phyloP scores from a whole-genome alignment of 768 basidiomycete genomes.

The Pholiota molesta region DNA sequence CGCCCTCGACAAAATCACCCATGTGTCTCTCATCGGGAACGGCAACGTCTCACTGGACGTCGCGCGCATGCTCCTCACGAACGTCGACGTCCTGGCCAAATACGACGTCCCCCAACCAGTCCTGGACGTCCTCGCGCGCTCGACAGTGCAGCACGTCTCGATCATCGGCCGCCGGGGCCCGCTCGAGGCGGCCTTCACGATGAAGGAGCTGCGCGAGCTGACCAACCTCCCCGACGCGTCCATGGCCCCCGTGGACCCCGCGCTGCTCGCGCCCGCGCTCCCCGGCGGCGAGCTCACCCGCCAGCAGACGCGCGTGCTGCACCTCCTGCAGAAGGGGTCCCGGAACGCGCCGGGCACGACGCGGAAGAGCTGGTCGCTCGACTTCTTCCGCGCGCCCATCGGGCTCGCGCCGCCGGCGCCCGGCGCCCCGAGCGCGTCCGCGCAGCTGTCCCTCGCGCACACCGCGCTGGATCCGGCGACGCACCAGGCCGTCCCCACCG shows the following conservation, averaged over 20 bases:
- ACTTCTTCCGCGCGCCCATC: conserved; percentile 79
- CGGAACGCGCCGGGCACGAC: conserved; percentile 50
- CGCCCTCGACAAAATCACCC: conserved; percentile 65
- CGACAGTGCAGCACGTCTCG: conserved; percentile 72
- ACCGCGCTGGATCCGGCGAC: conserved; percentile 56
- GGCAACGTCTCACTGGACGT: conserved; percentile 96
- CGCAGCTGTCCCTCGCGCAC: conserved; percentile 58
- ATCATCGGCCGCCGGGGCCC: conserved; percentile 89
- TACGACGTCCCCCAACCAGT: conserved; percentile 84
- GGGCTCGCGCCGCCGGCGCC: conserved; percentile 36
- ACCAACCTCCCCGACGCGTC: conserved; percentile 62
- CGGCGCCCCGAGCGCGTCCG: too few relatives aligned
- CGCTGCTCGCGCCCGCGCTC: conserved; percentile 35
- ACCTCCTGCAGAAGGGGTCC: conserved; percentile 70
- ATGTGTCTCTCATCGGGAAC: conserved; percentile 88
- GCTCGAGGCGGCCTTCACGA: conserved; percentile 86
- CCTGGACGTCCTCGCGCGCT: conserved; percentile 63
- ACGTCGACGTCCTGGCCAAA: conserved; percentile 57
- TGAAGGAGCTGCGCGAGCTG: conserved; percentile 92
- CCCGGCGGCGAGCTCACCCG: conserved; percentile 44
- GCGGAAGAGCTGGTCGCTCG: conserved; percentile 74
- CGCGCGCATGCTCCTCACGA: conserved; percentile 85
- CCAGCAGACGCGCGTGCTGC: conserved; percentile 67
- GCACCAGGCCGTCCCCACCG: conserved; percentile 55
- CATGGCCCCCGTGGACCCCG: conserved; percentile 62